These are phyloP conservation scores for Xerocomus brunneocitrinus DNA, from an alignment of 768 basidiomycete genomes.

Conservation along the genomic window DNA sequence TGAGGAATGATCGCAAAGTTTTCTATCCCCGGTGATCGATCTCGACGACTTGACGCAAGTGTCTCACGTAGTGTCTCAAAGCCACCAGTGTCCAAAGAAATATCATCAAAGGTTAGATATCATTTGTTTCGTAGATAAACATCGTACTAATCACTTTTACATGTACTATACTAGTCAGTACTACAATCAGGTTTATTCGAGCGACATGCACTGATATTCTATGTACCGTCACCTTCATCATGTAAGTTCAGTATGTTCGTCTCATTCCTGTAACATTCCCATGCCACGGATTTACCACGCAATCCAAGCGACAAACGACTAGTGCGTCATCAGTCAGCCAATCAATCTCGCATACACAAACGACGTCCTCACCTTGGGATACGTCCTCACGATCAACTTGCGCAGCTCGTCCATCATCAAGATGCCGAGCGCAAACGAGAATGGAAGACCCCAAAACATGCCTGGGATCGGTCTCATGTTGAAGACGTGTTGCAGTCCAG, in stretches of 20 bases:
- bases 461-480: constrained; percentile 38
- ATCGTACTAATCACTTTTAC: not conserved
- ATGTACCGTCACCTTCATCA: not conserved
- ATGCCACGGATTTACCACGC: constrained; percentile 11
- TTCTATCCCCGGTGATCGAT: too few species aligned
- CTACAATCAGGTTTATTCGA: not conserved
- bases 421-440: constrained; percentile 39
- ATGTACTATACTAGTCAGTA: too few species aligned
- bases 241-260: not conserved
- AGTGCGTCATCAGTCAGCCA: not conserved
- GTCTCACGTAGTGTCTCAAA: too few species aligned
- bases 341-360: not conserved
- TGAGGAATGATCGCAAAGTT: too few species aligned
- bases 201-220: not conserved
- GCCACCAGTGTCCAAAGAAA: too few species aligned
- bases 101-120: not conserved
- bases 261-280: not conserved
- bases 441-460: constrained; percentile 43
- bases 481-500: constrained; percentile 29
- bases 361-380: constrained; percentile 34
- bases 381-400: constrained; percentile 42
- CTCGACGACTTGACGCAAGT: too few species aligned
- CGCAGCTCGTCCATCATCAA: constrained; percentile 42
- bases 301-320: constrained; percentile 26
- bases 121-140: not conserved